A percentile compares a stretch with the other conserved stretches of the same genome.
Evolutionary conservation across 768 basidiomycete genomes (phyloP).

Genomic region (Lactarius sp.): DNA sequence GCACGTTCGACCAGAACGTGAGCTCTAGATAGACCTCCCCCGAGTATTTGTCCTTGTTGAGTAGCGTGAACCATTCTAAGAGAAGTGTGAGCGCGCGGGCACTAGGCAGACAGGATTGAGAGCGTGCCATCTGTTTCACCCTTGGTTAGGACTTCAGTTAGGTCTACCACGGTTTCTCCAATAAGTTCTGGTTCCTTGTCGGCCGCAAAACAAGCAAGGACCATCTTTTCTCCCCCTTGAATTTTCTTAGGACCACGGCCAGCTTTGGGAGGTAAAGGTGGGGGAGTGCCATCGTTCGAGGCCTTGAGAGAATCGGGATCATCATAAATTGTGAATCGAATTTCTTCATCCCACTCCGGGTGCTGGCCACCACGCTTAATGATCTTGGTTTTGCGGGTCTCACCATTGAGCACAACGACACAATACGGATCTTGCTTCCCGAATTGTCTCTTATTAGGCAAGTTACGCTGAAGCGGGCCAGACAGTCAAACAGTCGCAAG

Average conservation of each 20-base stretch:
- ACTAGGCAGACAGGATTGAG: background rate
- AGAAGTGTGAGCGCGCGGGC: slow-evolving; percentile 19
- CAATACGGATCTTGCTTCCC: slow-evolving; percentile 99
- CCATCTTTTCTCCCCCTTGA: slow-evolving; percentile 71
- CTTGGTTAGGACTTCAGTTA: slow-evolving; percentile 86
- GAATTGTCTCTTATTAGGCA: slow-evolving; percentile 87
- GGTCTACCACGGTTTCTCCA: slow-evolving; percentile 83
- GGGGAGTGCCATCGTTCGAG: slow-evolving; percentile 40
- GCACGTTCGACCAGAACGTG: slow-evolving; percentile 93
- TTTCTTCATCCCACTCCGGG: slow-evolving; percentile 98
- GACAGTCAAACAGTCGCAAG: background rate
- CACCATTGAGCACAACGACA: slow-evolving; percentile 67
- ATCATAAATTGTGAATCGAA: slow-evolving; percentile 86
- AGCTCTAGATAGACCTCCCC: slow-evolving; percentile 96
- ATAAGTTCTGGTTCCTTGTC: slow-evolving; percentile 96
- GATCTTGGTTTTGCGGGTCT: slow-evolving; percentile 86
- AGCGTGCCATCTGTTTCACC: slow-evolving; percentile 93
- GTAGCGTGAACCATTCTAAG: slow-evolving; percentile 90
- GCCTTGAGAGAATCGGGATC: slow-evolving; percentile 43
- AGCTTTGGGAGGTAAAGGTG: slow-evolving; percentile 66
- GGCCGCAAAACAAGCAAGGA: slow-evolving; percentile 87
- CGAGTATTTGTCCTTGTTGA: slow-evolving; percentile 86
- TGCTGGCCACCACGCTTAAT: slow-evolving; percentile 97
- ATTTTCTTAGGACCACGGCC: slow-evolving; percentile 41
- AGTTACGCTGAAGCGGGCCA: slow-evolving; percentile 55